Evolutionary conservation across 2,329 filamentous ascomycete species (phyloP), one percentile per base, ranked within the genome.

Genomic region (Diaporthe destruens): DNA sequence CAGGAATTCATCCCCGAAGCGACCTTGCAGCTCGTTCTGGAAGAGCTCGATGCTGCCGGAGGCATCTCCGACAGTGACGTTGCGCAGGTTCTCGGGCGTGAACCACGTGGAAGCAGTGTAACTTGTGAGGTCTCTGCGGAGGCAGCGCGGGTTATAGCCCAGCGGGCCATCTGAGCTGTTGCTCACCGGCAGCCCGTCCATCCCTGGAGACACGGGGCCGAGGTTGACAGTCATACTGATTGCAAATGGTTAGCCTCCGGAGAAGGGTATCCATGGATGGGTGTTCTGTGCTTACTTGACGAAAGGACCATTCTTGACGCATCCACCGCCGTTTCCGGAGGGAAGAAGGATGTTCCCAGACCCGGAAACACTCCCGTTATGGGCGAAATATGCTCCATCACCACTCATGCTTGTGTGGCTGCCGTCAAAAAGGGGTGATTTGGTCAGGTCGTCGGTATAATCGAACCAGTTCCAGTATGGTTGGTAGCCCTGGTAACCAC

Each of bases 11-110:
- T 77, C 75, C 0, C 56, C 49, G 72, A 80, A 80, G n/a, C 76
- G 78, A 9, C 78, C 79, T 74, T 81, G 80, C 0, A 80, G 74
- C 23, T 77, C 77, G 61, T 77, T 75, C 74, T 81, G 80, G 74
- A 81, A 81, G 9, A 53, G 39, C n/a, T 57, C 42, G 18, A 80
- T 74, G 25, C 56, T 76, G 16, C 23, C 23, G 1, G 74, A 74
- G 20, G 72, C 74, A 4, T 72, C 72, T 2, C 76, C 78, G 49
- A 75, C 23, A 0, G 77, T 79, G 66, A 79, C 49, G 67, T 79
- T 78, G 20, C 77, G 34, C 23, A 78, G 72, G 53, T 80, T 80
- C 18, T 39, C 49, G 0, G 74, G 20, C 0, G 76, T 79, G 53
- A 78, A 55, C 75, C 74, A 77, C 14, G 73, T 73, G 2, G 75